Evolutionary conservation across 805 yeast species (phyloP).

Genomic region (Maudiozyma turicensis): DNA sequence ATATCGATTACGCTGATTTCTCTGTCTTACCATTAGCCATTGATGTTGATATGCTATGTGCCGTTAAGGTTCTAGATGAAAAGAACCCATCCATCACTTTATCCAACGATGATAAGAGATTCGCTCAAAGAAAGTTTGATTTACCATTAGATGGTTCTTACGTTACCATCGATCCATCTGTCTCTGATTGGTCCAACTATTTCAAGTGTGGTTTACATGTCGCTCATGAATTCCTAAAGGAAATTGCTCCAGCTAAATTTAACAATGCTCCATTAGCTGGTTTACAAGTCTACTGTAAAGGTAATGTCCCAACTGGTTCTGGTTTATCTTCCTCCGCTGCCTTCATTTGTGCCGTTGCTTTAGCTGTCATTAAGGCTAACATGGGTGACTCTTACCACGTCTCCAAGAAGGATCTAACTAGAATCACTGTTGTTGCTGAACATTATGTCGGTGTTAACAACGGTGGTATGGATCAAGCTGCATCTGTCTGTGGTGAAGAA

Average conservation of each 20-base stretch:
- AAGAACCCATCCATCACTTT: constrained; percentile 23
- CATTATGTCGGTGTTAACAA: constrained; percentile 66
- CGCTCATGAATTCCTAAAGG: constrained; percentile 40
- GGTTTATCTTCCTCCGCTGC: constrained; percentile 69
- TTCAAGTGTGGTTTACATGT: constrained; percentile 57
- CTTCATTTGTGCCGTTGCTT: constrained; percentile 53
- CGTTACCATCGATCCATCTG: constrained; percentile 39
- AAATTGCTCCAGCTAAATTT: constrained; percentile 23
- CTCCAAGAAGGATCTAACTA: constrained; percentile 43
- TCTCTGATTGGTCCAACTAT: constrained; percentile 57
- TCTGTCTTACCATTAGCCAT: constrained; percentile 69
- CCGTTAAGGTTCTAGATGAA: constrained; percentile 30
- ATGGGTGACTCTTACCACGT: constrained; percentile 31
- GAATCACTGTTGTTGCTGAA: constrained; percentile 55
- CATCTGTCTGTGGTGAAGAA: constrained; percentile 53
- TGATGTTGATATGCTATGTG: constrained; percentile 51
- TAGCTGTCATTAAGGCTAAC: constrained; percentile 46
- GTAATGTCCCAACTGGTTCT: constrained; percentile 63
- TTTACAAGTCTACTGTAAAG: constrained; percentile 44
- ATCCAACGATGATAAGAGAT: constrained; percentile 30
- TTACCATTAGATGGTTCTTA: constrained; percentile 34
- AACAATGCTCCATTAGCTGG: constrained; percentile 33
- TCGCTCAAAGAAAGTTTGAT: constrained; percentile 30
- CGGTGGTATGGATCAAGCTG: constrained; percentile 78
- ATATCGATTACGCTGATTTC: constrained; percentile 58